Base-by-base conservation (phyloP, 1,139 yeast genomes). In the Candida freyschussii region DNA sequence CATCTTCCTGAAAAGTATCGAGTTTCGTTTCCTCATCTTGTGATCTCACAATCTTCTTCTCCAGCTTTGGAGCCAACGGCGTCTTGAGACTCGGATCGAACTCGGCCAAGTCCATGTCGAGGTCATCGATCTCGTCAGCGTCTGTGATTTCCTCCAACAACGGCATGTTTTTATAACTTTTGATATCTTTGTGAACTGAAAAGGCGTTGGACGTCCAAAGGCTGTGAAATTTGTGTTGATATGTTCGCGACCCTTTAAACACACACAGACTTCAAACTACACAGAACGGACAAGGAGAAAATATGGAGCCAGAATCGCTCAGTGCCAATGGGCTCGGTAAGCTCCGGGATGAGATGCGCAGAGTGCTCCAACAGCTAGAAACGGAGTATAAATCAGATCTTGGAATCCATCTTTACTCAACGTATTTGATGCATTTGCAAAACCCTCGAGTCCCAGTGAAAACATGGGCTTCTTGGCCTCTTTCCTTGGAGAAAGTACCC, bases 91-190 rank as follows among this genome's bases (percentile, higher is more conserved):
- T 60, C 13, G 96, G 89, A 59, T 87, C 96, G 45, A 86, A 81
- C 63, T 87, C 89, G 8, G 95, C 93, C 25, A 89, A 69, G 59
- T 87, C 96, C 83, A 85, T 81, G 49, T 87, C 96, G 77, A 86
- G 68, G 62, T 85, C 78, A 56, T 87, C 96, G 61, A 89, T 80
- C 52, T 85, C 95, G 40, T 84, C 91, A 35, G 59, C 66, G 57
- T 85, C 95, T 44, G 76, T 78, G 46, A 87, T 77, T 53, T 86
- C 95, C 60, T 87, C 96, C 40, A 87, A 62, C 30, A 69, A 70
- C 14, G 95, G 95, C 78, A 78, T 79, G 35, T 59, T 64, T 21
- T 13, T 7, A 17, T 17, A 6, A 22, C n/a, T 24, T 9, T 13
- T 19, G 22, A 19, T 23, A 15, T 17, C 12, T 15, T 11, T 27